Percentiles rank a stretch among this genome's conserved stretches.
phyloP scores from a whole-genome alignment of 129 eudicot species.

The Saposhnikovia divaricata region DNA sequence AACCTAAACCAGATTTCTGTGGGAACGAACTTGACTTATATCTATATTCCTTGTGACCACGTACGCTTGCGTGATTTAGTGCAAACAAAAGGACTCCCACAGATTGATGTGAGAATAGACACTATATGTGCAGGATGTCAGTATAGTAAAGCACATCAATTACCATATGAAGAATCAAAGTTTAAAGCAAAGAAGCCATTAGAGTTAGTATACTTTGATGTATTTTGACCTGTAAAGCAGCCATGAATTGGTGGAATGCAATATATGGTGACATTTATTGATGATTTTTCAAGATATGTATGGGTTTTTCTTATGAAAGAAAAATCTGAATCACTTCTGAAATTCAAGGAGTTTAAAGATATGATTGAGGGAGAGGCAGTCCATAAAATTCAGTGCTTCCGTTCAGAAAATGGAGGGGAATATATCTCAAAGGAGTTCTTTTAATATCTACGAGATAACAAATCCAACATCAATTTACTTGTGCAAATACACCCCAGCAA shows the following conservation, averaged over 20 bases:
- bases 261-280: constrained; percentile 16
- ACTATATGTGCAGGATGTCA: not conserved
- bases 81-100: no score
- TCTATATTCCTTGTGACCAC: no score
- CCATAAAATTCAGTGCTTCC: no score
- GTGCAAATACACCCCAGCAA: not conserved
- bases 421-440: no score
- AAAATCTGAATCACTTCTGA: not conserved
- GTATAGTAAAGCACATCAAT: not conserved
- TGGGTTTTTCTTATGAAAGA: not conserved
- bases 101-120: not conserved
- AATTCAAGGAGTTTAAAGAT: not conserved
- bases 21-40: no score
- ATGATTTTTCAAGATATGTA: constrained; percentile 14
- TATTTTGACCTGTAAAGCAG: constrained; percentile 12
- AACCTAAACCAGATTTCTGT: no score
- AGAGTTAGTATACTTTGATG: constrained; percentile 1
- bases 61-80: no score
- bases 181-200: not conserved
- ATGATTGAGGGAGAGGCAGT: not conserved
- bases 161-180: constrained; percentile 9
- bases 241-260: not conserved
- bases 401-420: no score
- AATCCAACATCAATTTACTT: no score
- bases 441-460: no score